These are phyloP conservation scores for Penicillium macrosclerotiorum DNA, from an alignment of 495 filamentous ascomycete genomes.

Conservation along the genomic window DNA sequence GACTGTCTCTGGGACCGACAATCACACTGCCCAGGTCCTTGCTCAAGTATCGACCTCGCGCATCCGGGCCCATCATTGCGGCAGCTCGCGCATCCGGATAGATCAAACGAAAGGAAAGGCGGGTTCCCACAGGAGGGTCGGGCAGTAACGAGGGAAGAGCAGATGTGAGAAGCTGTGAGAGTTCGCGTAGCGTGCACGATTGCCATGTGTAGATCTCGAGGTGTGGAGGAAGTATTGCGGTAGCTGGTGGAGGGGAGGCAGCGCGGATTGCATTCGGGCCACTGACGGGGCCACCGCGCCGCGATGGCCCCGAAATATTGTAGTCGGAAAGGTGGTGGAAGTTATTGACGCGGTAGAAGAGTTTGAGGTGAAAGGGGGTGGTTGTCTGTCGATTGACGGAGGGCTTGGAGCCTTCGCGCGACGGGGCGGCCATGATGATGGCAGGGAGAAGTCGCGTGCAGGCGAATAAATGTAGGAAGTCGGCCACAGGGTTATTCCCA, in stretches of 20 bases:
- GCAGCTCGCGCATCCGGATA: constrained; percentile 72
- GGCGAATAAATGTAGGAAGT: neutral
- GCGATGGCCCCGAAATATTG: constrained; percentile 15
- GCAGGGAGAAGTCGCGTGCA: constrained; percentile 8
- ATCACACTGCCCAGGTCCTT: constrained; percentile 84
- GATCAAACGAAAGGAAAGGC: constrained; percentile 81
- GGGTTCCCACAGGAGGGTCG: constrained; percentile 71
- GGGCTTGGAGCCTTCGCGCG: constrained; percentile 27
- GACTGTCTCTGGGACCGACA: constrained; percentile 46
- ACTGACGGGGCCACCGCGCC: constrained; percentile 28
- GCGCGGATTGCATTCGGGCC: constrained; percentile 38
- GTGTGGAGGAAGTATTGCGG: constrained; percentile 58
- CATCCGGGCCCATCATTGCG: constrained; percentile 41
- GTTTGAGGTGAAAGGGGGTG: constrained; percentile 83
- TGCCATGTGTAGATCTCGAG: constrained; percentile 88
- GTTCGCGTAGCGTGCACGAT: constrained; percentile 77
- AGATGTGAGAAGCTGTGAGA: constrained; percentile 69
- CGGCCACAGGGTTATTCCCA: neutral
- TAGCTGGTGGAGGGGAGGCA: constrained; percentile 28
- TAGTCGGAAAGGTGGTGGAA: constrained; percentile 60
- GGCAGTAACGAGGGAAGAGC: constrained; percentile 70
- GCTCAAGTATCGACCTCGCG: constrained; percentile 60
- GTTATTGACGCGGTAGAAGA: constrained; percentile 75
- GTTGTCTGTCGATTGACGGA: constrained; percentile 66
- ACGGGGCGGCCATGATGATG: constrained; percentile 26